Evolutionary conservation across 805 yeast species (phyloP), one percentile per base, ranked within the genome.

Genomic region (Kazachstania africana): DNA sequence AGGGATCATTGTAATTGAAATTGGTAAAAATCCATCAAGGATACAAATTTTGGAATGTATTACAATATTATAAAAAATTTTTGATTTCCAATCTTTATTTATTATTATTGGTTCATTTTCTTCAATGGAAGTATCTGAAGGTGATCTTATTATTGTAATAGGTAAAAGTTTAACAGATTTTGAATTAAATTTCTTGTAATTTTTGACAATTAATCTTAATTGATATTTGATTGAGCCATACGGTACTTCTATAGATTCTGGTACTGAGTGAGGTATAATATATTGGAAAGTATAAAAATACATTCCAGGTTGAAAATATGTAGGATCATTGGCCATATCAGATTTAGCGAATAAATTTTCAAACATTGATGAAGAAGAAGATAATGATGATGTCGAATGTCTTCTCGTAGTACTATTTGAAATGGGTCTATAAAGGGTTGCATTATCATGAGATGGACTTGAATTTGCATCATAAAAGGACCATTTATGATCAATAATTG

Each of bases 51-150:
- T 91, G 14, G 94, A 81, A 3, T 88, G 91, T 32, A 91, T 75
- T 12, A 83, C 73, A 28, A 91, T 81, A 47, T 88, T 96, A 50
- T 91, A 88, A 40, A 76, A 75, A 24, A 88, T 57, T 50, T 79
- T 82, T 50, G 81, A 83, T 50, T 87, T 95, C 98, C 98, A 88
- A 42, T 79, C 84, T 36, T 91, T 67, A 19, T 77, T 66, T 26
- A 88, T 84, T 5, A 83, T 80, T 31, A 91, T 88, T 0, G 97
- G 96, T 50, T 91, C 97, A 37, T 78, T 75, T 45, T 80, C 87
- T 49, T 88, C 97, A 16, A 78, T 65, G 26, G 83, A 78, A 25
- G 70, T 69, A 34, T 80, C 85, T 2, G 81, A 65, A 8, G 85
- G 84, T 0, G 83, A 65, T 39, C 97, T 63, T 4, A 91, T 71